Evolutionary conservation across 2,329 filamentous ascomycete species (phyloP), one percentile per base, ranked within the genome.

Genomic region (Lecanicillium sp.): DNA sequence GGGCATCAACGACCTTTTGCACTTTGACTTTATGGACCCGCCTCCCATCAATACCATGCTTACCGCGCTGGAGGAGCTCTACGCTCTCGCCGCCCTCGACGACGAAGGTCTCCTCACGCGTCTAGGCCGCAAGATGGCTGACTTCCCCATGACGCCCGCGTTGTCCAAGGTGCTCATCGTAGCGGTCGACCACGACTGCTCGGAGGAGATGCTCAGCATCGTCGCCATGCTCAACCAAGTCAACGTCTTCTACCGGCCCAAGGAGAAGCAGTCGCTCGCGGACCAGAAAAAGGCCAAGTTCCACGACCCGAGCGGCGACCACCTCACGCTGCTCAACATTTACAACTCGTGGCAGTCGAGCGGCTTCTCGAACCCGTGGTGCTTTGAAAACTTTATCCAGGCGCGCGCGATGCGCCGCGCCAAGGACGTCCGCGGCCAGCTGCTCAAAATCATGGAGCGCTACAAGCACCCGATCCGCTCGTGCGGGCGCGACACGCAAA

Each of bases 11-110:
- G 92, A 98, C 56, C 70, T 98, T 2, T 72, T 98, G 11, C 88
- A 94, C 56, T 98, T 98, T 54, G 90, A 97, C 62, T 98, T 98
- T 53, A 97, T 98, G 90, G 92, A 98, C 53, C 89, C 92, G 0
- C 92, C 92, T 0, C 92, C 92, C 0, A 92, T 92, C 20, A 96
- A 97, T 54, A 97, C 92, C 11, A 96, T 97, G 87, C 74, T 98
- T 46, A 94, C 88, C 36, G 92, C 92, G 0, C 69, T 98, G 4
- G 94, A 98, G 62, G 92, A 97, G 57, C 71, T 98, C 0, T 98
- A 98, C 55, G 87, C 88, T 1, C 69, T 98, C 10, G 87, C 84
- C 4, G 90, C 90, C 0, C 71, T 98, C 0, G 92, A 98, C 47
- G 90, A 98, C 52, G 92, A 98, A 71, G 92, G 92, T 12, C 72